Evolutionary conservation across 176 grass and related monocot genomes (phyloP).

Genomic region (Oryza rufipogon): DNA sequence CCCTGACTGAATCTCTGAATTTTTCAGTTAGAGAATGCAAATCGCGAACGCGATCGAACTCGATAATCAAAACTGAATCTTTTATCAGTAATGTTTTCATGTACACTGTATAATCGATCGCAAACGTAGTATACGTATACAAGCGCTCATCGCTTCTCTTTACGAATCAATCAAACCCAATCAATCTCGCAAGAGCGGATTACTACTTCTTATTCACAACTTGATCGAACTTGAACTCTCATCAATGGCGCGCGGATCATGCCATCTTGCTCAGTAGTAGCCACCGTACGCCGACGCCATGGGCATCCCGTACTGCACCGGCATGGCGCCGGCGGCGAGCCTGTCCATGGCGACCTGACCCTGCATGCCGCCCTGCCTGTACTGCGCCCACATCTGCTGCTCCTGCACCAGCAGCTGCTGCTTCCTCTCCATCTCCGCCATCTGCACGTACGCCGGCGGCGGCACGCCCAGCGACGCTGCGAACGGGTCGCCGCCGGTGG

Average conservation of each 20-base stretch:
- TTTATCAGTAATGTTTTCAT: neutral
- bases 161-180: neutral
- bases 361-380: constrained; percentile 66
- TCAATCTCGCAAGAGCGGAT: neutral
- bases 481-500: constrained; percentile 66
- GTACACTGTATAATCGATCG: neutral
- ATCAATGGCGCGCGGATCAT: neutral
- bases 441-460: constrained; percentile 82
- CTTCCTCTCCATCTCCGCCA: constrained; percentile 81
- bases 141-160: neutral
- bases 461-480: constrained; percentile 65
- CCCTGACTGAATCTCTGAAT: too few species aligned
- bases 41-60: neutral
- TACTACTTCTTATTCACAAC: neutral
- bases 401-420: constrained; percentile 77
- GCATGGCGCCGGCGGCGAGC: constrained; percentile 38
- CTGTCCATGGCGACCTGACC: constrained; percentile 49
- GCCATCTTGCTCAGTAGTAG: neutral
- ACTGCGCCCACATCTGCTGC: constrained; percentile 79
- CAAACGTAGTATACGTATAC: neutral
- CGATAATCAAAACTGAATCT: neutral
- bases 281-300: neutral
- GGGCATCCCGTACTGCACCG: constrained; percentile 52
- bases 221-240: neutral
- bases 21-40: neutral